Percentiles rank a stretch among this genome's conserved stretches.
phyloP scores from a whole-genome alignment of 2,329 filamentous ascomycete genomes.

The Fusarium hostae region DNA sequence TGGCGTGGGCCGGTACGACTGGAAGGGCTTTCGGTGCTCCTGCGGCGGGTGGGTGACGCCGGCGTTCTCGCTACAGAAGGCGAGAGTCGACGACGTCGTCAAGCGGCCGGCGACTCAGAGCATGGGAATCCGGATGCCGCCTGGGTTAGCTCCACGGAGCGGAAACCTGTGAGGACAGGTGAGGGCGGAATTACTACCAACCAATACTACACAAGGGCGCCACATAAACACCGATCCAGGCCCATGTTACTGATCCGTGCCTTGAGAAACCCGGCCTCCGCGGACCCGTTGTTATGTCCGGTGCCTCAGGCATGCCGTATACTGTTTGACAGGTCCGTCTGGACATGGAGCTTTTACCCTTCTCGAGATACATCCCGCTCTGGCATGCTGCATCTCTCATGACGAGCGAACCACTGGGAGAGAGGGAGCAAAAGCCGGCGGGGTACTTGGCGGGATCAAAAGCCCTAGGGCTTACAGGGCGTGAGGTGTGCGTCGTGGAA shows the following conservation, averaged over 20 bases:
- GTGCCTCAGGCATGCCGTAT: background rate
- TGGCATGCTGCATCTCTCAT: conserved; percentile 1
- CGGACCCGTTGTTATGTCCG: conserved; percentile 14
- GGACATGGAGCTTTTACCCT: background rate
- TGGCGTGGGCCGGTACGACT: conserved; percentile 92
- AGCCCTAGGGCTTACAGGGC: conserved; percentile 44
- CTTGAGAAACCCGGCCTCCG: conserved; percentile 8
- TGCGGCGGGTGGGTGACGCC: conserved; percentile 93
- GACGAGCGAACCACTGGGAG: conserved; percentile 17
- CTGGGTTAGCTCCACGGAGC: conserved; percentile 51
- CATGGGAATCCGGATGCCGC: conserved; percentile 67
- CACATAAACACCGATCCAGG: background rate
- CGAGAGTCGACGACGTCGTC: conserved; percentile 77
- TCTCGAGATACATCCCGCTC: conserved; percentile 2
- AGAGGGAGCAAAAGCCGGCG: conserved; percentile 13
- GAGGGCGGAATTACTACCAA: background rate
- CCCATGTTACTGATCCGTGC: conserved; percentile 12
- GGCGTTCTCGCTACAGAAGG: conserved; percentile 85
- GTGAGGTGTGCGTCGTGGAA: conserved; percentile 16
- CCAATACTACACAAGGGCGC: background rate
- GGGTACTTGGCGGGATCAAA: conserved; percentile 22
- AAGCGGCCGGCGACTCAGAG: conserved; percentile 43
- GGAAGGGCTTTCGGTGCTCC: conserved; percentile 94
- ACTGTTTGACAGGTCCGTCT: conserved; percentile 2
- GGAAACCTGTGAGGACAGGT: conserved; percentile 49